These are phyloP conservation scores for Primulina huaijiensis DNA, from an alignment of 257 asterid genomes.

Conservation along the genomic window DNA sequence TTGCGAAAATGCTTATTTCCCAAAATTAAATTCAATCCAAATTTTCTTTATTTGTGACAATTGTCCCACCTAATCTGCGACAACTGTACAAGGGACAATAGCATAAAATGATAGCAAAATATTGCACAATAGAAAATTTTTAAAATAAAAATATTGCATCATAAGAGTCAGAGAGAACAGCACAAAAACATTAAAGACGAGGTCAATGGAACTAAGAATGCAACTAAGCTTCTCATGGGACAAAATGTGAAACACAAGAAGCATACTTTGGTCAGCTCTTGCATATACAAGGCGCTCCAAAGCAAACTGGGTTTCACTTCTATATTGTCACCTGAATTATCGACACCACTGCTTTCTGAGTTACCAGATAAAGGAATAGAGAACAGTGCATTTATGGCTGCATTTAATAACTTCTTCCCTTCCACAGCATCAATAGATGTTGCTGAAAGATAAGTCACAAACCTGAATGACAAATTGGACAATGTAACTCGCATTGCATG, in stretches of 20 bases:
- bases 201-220: background rate
- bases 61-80: background rate
- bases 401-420: conserved; percentile 64
- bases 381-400: conserved; percentile 65
- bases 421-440: conserved; percentile 51
- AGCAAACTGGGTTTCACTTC: conserved; percentile 67
- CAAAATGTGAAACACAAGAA: conserved; percentile 11
- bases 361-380: conserved; percentile 37
- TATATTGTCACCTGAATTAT: conserved; percentile 32
- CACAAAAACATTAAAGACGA: conserved; percentile 18
- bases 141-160: background rate
- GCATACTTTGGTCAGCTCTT: conserved; percentile 59
- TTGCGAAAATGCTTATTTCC: background rate
- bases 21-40: background rate
- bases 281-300: conserved; percentile 71
- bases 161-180: conserved; percentile 17
- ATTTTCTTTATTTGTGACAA: background rate
- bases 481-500: conserved; percentile 16
- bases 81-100: background rate
- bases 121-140: background rate
- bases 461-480: conserved; percentile 48
- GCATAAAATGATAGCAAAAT: background rate
- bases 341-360: conserved; percentile 29
- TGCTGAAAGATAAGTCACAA: conserved; percentile 71
- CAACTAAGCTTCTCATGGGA: conserved; percentile 1